A percentile compares a stretch with the other conserved stretches of the same genome.
Conservation (phyloP, 257 asterid genomes). For the Dorcoceras hygrometricum region DNA sequence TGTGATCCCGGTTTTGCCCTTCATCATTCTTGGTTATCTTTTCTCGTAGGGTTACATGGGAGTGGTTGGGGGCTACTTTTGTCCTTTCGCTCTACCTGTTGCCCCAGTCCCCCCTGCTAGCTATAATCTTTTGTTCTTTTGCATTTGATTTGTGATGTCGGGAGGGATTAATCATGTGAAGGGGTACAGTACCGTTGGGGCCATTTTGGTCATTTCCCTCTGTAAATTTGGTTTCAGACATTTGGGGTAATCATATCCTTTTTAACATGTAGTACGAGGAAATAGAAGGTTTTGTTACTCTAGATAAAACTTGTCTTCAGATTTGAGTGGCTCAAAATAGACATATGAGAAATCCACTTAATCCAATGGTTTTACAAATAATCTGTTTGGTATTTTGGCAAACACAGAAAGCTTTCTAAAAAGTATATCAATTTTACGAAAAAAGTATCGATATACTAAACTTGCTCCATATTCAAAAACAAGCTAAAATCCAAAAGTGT, state of each 20-base stretch:
- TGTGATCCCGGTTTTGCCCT: slow-evolving; percentile 48
- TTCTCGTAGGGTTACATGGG: slow-evolving; percentile 23
- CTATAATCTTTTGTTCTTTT: slow-evolving; percentile 2
- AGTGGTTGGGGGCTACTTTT: slow-evolving; percentile 23
- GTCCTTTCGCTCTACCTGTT: slow-evolving; percentile 19
- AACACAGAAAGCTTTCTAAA: too few species aligned
- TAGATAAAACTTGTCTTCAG: too few species aligned
- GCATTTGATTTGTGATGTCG: slow-evolving; percentile 32
- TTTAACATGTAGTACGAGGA: slow-evolving; percentile 29
- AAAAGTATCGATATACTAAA: too few species aligned
- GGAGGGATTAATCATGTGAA: slow-evolving; percentile 60
- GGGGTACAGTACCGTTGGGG: slow-evolving; percentile 48
- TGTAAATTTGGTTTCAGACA: slow-evolving; percentile 53
- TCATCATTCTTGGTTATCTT: slow-evolving; percentile 29
- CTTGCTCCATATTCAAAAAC: too few species aligned
- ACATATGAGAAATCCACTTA: too few species aligned
- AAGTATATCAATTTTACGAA: too few species aligned
- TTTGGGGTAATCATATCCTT: slow-evolving; percentile 7
- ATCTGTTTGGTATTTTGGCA: too few species aligned
- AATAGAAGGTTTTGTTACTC: slow-evolving; percentile 16
- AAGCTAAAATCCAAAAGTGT: too few species aligned
- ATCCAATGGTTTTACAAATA: too few species aligned
- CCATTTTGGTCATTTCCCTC: slow-evolving; percentile 47
- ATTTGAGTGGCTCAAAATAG: too few species aligned
- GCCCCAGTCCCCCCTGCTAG: slow-evolving; percentile 16